Percentiles rank a stretch among this genome's conserved stretches.
These are phyloP conservation scores for Pythium diclinum DNA, from an alignment of 352 stramenopile species.

Conservation along the genomic window DNA sequence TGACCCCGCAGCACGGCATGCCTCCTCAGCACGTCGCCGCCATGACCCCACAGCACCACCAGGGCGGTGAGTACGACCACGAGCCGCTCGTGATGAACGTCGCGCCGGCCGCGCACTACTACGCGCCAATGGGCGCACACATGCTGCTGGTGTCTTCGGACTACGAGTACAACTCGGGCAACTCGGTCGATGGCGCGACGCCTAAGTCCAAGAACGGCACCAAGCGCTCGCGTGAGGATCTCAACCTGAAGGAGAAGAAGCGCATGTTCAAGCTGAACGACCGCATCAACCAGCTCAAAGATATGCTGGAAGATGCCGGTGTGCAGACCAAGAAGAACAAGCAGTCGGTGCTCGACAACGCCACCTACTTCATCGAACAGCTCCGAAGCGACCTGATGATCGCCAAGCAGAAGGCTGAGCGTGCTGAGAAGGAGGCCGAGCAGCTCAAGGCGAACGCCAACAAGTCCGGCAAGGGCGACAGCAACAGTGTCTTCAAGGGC, in stretches of 20 bases:
- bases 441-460: slow-evolving; percentile 19
- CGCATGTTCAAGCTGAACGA: slow-evolving; percentile 90
- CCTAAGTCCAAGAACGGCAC: slow-evolving; percentile 26
- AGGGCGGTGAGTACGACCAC: slow-evolving; percentile 48
- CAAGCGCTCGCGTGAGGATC: slow-evolving; percentile 65
- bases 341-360: slow-evolving; percentile 40
- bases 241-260: slow-evolving; percentile 88
- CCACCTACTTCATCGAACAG: slow-evolving; percentile 29
- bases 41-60: slow-evolving; percentile 30
- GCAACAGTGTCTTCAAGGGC: slow-evolving; percentile 42
- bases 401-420: slow-evolving; percentile 34
- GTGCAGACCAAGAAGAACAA: slow-evolving; percentile 43
- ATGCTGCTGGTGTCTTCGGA: slow-evolving; percentile 72
- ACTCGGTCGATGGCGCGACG: slow-evolving; percentile 31
- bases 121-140: slow-evolving; percentile 49
- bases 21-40: slow-evolving; percentile 34
- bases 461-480: slow-evolving; percentile 19
- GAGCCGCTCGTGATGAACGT: slow-evolving; percentile 74
- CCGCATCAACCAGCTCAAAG: slow-evolving; percentile 53
- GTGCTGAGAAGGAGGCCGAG: slow-evolving; percentile 32
- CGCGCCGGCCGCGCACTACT: slow-evolving; percentile 54
- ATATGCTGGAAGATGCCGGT: slow-evolving; percentile 29
- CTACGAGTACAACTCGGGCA: slow-evolving; percentile 43
- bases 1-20: slow-evolving; percentile 13
- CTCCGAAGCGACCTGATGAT: slow-evolving; percentile 35